A percentile compares a stretch with the other conserved stretches of the same genome.
phyloP scores from a whole-genome alignment of 2,329 filamentous ascomycete species.

The Pseudonectria buxi region DNA sequence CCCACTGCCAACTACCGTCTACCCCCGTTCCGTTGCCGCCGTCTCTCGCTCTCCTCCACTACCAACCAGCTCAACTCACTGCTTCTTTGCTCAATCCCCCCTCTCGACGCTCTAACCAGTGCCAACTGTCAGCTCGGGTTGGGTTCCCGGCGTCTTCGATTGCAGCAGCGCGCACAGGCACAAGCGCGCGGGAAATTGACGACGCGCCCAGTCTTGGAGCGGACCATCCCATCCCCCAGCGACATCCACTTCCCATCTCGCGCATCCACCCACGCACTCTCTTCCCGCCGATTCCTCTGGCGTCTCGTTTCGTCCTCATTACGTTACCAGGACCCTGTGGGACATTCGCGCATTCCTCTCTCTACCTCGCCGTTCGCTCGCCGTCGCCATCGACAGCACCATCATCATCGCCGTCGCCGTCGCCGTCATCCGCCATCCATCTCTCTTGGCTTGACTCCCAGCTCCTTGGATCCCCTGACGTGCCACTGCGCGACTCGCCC shows the following conservation, averaged over 20 bases:
- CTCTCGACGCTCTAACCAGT: constrained; percentile 1
- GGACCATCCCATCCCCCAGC: constrained; percentile 10
- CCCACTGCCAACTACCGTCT: constrained; percentile 1
- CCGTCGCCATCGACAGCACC: too few species aligned
- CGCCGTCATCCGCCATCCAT: constrained; percentile 8
- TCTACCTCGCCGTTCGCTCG: too few species aligned
- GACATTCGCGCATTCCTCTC: too few species aligned
- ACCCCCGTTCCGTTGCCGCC: constrained; percentile 4
- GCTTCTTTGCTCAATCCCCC: constrained; percentile 6
- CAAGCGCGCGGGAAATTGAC: constrained; percentile 20
- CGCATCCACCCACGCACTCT: constrained; percentile 5
- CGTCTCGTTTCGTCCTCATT: background rate
- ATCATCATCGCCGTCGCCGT: too few species aligned
- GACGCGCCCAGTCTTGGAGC: constrained; percentile 8
- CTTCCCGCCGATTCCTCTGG: background rate
- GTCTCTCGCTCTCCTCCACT: constrained; percentile 5
- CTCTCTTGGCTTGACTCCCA: too few species aligned
- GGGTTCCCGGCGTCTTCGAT: constrained; percentile 10
- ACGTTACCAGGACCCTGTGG: too few species aligned
- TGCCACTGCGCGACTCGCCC: constrained; percentile 16
- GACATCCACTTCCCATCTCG: constrained; percentile 8
- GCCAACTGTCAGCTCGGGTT: constrained; percentile 13
- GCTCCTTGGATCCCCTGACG: constrained; percentile 19
- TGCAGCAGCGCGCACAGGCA: constrained; percentile 5
- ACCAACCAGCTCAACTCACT: constrained; percentile 1